Conservation (phyloP, 1,284 basidiomycete genomes). For the Tilletia walkeri region DNA sequence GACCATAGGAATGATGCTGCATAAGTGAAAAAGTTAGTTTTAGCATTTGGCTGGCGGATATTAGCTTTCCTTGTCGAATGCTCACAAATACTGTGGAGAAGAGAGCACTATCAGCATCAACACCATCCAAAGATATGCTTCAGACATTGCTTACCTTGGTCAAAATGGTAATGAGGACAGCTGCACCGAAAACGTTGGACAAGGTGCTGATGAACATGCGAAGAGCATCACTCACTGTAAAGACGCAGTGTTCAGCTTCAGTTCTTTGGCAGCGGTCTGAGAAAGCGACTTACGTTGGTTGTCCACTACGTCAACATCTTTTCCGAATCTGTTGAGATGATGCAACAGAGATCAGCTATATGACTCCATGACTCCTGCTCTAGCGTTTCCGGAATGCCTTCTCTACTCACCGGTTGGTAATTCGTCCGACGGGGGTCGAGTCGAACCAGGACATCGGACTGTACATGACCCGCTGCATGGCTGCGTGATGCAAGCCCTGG, state of each 20-base stretch:
- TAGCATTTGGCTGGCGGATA: neutral
- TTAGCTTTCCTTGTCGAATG: constrained; percentile 62
- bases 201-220: constrained; percentile 53
- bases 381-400: neutral
- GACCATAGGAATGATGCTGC: constrained; percentile 58
- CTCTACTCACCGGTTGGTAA: constrained; percentile 67
- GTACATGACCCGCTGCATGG: constrained; percentile 62
- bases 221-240: constrained; percentile 36
- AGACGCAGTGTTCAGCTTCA: neutral
- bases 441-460: constrained; percentile 78
- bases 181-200: constrained; percentile 61
- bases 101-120: neutral
- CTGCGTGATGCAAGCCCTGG: constrained; percentile 65
- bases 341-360: too few species aligned
- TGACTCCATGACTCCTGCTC: too few species aligned
- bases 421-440: constrained; percentile 76
- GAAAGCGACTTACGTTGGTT: constrained; percentile 59
- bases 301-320: constrained; percentile 82
- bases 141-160: constrained; percentile 56
- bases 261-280: neutral
- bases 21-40: too few species aligned
- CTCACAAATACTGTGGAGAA: constrained; percentile 62
- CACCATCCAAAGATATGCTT: neutral
- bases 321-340: constrained; percentile 56
- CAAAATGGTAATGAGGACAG: constrained; percentile 68